Percentiles rank a stretch among this genome's conserved stretches.
Evolutionary conservation across 306 rosid genomes (phyloP).

Genomic region (Styphnolobium japonicum): DNA sequence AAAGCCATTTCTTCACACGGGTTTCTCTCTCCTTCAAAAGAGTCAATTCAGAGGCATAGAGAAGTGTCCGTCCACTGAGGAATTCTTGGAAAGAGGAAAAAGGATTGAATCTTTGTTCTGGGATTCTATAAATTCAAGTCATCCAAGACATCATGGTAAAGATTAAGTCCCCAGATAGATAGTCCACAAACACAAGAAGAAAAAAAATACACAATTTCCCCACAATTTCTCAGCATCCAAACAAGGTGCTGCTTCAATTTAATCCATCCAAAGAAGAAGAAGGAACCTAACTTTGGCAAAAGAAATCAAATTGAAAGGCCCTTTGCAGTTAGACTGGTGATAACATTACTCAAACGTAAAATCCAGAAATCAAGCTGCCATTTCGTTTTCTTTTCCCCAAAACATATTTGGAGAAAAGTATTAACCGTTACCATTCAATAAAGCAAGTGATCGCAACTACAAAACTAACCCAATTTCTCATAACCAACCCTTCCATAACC

Average conservation of each 20-base stretch:
- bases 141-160: conserved; percentile 15
- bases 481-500: no score
- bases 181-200: not conserved
- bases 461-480: conserved; percentile 23
- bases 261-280: not conserved
- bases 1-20: conserved; percentile 40
- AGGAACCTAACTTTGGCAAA: not conserved
- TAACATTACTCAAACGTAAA: not conserved
- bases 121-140: not conserved
- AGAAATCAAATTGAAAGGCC: conserved; percentile 15
- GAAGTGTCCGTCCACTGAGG: not conserved
- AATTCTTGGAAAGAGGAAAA: no score
- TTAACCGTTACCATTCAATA: not conserved
- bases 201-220: conserved; percentile 15
- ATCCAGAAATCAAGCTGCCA: not conserved
- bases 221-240: conserved; percentile 31
- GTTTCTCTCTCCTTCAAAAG: not conserved
- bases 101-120: no score
- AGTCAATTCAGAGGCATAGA: not conserved
- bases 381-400: not conserved
- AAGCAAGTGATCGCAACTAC: conserved; percentile 31
- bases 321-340: not conserved
- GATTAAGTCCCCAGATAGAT: not conserved
- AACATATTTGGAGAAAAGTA: not conserved
- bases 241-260: conserved; percentile 13